Conservation (phyloP, 1,284 basidiomycete species). For the Cryptococcus hybrid region DNA sequence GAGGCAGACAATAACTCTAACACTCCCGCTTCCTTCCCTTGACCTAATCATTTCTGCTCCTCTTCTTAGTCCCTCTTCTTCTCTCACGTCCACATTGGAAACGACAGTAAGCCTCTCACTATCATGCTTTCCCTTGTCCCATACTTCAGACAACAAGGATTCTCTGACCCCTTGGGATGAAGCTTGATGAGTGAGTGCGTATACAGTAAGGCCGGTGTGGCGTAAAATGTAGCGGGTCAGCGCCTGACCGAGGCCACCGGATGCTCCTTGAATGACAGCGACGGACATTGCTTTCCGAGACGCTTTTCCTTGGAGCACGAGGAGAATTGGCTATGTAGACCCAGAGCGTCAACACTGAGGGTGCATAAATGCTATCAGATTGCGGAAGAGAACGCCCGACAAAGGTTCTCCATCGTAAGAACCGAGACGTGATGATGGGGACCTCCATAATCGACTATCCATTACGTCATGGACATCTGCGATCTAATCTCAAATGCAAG, state of each 20-base stretch:
- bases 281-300: conserved; percentile 27
- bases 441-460: too few relatives aligned
- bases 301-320: not conserved
- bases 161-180: conserved; percentile 10
- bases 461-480: too few relatives aligned
- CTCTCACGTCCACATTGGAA: conserved; percentile 45
- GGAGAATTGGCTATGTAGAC: conserved; percentile 9
- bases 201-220: conserved; percentile 49
- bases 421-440: too few relatives aligned
- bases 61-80: conserved; percentile 48
- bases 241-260: conserved; percentile 30
- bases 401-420: too few relatives aligned
- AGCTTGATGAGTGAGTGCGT: conserved; percentile 51
- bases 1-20: conserved; percentile 52
- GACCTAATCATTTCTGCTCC: conserved; percentile 47
- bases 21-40: conserved; percentile 44
- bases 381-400: too few relatives aligned
- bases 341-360: conserved; percentile 14
- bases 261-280: conserved; percentile 40
- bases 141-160: too few relatives aligned
- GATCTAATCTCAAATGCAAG: too few relatives aligned
- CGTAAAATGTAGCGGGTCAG: conserved; percentile 42
- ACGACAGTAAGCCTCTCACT: conserved; percentile 46
- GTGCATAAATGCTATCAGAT: too few relatives aligned
- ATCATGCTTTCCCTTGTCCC: conserved; percentile 3